Base-by-base conservation (phyloP, 1,284 basidiomycete species). In the Puccinia hordei region DNA sequence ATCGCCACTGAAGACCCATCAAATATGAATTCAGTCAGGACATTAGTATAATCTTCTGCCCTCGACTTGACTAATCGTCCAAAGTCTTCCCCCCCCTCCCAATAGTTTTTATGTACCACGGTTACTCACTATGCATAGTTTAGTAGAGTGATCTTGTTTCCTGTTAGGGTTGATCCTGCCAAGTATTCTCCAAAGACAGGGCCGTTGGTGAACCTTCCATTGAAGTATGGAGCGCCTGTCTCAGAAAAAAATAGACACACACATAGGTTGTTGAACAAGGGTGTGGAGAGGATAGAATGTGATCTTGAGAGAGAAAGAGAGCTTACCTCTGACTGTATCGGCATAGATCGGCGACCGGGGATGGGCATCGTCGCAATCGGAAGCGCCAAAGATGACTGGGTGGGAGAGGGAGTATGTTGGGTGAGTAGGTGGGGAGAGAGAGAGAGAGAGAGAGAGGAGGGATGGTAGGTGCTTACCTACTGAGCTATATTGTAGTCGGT, bases 121-220 rank as follows among this genome's bases (percentile, higher is more conserved):
- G 44, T 10, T 13, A 46, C 63, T 68, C 19, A 77, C 75, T 77
- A 77, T 33, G 75, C 75, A 55, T 77, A 77, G 51, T 77, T 53
- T 51, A 68, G 35, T 22, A 77, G 49, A 38, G 24, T 77, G 46
- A 77, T 77, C n/a, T 77, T 77, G 33, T 24, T 66, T n/a, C 75
- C 75, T 33, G 63, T 44, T 13, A 68, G 46, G 35, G 61, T 68
- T 17, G 49, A 49, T 10, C 51, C 33, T 12, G 41, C 49, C 30
- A 77, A 33, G 51, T 77, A 77, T 77, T 77, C 75, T 27, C 33
- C 75, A 49, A 66, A 77, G n/a, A 77, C 75, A 17, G 63, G 63
- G 27, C 75, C 75, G 22, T 77, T 77, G 33, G 75, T 77, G 66
- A 68, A 77, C 13, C 75, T 49, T 5, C 63, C 63, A 49, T 77